Evolutionary conservation across 192 early-diverging fungal genomes (phyloP).

Genomic region (Backusella macrospora): DNA sequence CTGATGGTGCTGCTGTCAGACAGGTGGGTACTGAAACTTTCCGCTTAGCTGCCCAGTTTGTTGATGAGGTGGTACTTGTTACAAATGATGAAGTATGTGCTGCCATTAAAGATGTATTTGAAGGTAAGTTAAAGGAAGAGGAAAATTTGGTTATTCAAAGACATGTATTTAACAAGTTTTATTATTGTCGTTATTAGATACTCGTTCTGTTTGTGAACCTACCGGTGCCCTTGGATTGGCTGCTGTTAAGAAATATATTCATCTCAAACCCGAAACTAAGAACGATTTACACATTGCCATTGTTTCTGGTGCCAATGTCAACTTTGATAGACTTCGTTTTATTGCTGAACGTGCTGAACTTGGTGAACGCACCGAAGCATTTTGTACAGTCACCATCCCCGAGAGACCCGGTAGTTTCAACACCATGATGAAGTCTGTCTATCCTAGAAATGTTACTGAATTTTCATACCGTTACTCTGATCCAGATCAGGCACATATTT

Average conservation of each 20-base stretch:
- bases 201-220: slow-evolving; percentile 94
- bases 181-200: slow-evolving; percentile 54
- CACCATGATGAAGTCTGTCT: slow-evolving; percentile 77
- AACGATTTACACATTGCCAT: slow-evolving; percentile 71
- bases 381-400: slow-evolving; percentile 93
- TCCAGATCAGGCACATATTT: slow-evolving; percentile 80
- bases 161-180: background rate
- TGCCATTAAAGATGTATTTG: slow-evolving; percentile 87
- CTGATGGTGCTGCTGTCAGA: slow-evolving; percentile 95
- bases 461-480: slow-evolving; percentile 87
- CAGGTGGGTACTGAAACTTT: slow-evolving; percentile 90
- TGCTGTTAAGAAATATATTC: slow-evolving; percentile 83
- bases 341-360: slow-evolving; percentile 94
- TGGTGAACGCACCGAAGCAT: slow-evolving; percentile 91
- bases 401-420: slow-evolving; percentile 86
- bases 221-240: slow-evolving; percentile 90
- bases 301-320: slow-evolving; percentile 96
- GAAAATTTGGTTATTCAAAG: background rate
- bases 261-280: slow-evolving; percentile 41
- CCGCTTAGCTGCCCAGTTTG: slow-evolving; percentile 70
- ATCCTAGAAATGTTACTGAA: slow-evolving; percentile 88
- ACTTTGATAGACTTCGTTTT: slow-evolving; percentile 97
- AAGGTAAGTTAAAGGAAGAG: slow-evolving; percentile 39
- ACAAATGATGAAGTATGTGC: slow-evolving; percentile 96
- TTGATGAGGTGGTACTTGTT: slow-evolving; percentile 93